These are phyloP conservation scores for thale cress (Arabidopsis thaliana) DNA, from an alignment of 345 rosid genomes.

Conservation along the genomic window TAIR10.1 NC_003070.9:5488001-5488500, in stretches of 20 bases:
- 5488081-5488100: slow-evolving; percentile 42
- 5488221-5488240: slow-evolving; percentile 79
- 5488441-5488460: slow-evolving; percentile 55
- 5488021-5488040: slow-evolving; percentile 64
- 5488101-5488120: slow-evolving; percentile 45
- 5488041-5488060: slow-evolving; percentile 82
- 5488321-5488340: slow-evolving; percentile 41
- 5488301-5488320: slow-evolving; percentile 42
- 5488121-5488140: slow-evolving; percentile 49
- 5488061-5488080: slow-evolving; percentile 59
- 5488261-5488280: slow-evolving; percentile 50
- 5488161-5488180: slow-evolving; percentile 61
- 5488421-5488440: slow-evolving; percentile 63
- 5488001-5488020: background rate
- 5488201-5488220: slow-evolving; percentile 76
- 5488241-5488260: slow-evolving; percentile 51
- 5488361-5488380: slow-evolving; percentile 40
- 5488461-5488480: slow-evolving; percentile 56
- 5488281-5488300: slow-evolving; percentile 47
- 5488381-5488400: slow-evolving; percentile 51
- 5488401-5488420: slow-evolving; percentile 60
- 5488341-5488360: slow-evolving; percentile 43
- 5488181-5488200: slow-evolving; percentile 64
- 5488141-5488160: slow-evolving; percentile 42
- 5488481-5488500: slow-evolving; percentile 66